phyloP scores from a whole-genome alignment of 768 basidiomycete genomes.

The Kwoniella sp. region DNA sequence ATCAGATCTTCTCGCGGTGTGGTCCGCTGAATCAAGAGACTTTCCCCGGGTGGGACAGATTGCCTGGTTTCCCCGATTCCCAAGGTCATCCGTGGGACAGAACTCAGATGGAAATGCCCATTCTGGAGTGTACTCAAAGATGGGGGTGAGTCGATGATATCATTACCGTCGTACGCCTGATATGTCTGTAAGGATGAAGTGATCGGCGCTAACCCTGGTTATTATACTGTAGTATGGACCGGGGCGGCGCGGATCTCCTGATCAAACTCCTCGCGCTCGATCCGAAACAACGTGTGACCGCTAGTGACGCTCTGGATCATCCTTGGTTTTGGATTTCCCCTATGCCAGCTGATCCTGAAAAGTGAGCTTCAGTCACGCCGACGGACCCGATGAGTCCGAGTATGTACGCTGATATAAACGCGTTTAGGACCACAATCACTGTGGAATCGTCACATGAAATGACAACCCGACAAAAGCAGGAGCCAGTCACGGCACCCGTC shows the following conservation, averaged over 20 bases:
- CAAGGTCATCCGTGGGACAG: conserved; percentile 39
- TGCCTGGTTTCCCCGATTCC: conserved; percentile 55
- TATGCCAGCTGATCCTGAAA: conserved; percentile 60
- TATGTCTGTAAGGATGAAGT: conserved; percentile 3
- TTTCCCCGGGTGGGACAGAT: conserved; percentile 56
- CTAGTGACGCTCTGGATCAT: conserved; percentile 82
- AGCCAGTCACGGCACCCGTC: conserved; percentile 13
- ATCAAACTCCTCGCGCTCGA: conserved; percentile 81
- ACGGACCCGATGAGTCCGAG: too few relatives aligned
- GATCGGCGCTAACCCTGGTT: neutral
- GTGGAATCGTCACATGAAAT: conserved; percentile 51
- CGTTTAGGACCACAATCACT: conserved; percentile 27
- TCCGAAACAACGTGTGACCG: conserved; percentile 80
- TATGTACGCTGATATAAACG: conserved; percentile 12
- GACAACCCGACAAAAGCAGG: conserved; percentile 31
- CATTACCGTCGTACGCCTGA: neutral
- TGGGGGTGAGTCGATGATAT: conserved; percentile 35
- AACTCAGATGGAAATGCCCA: conserved; percentile 18
- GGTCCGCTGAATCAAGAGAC: conserved; percentile 67
- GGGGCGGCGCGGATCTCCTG: conserved; percentile 76
- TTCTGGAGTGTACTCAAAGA: conserved; percentile 30
- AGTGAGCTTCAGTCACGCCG: conserved; percentile 37
- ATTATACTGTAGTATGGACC: conserved; percentile 62
- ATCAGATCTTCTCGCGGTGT: conserved; percentile 85
- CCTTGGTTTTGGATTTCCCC: conserved; percentile 94